These are phyloP conservation scores for Porogramme epimiltina DNA, from an alignment of 1,284 basidiomycete species.

Conservation along the genomic window DNA sequence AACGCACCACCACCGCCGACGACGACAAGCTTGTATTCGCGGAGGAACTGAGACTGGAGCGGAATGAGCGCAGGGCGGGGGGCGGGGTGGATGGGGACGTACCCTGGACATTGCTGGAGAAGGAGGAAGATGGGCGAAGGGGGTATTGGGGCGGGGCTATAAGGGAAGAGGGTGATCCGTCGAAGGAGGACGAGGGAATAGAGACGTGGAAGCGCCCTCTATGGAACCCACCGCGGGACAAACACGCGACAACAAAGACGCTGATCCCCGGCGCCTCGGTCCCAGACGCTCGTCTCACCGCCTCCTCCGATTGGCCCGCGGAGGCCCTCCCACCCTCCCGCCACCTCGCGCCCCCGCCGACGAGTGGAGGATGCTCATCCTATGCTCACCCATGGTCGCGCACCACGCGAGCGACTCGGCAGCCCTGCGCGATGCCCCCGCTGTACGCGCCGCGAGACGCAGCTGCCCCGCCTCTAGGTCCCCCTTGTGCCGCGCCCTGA, in stretches of 20 bases:
- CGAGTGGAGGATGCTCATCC: too few relatives aligned
- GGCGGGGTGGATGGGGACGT: slow-evolving; percentile 2
- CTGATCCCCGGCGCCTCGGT: background rate
- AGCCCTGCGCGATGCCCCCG: too few relatives aligned
- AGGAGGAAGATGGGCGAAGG: slow-evolving; percentile 8
- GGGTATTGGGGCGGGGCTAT: slow-evolving; percentile 17
- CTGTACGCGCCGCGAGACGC: too few relatives aligned
- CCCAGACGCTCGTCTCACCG: background rate
- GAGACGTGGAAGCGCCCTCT: slow-evolving; percentile 20
- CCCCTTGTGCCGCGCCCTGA: too few relatives aligned
- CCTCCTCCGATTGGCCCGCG: background rate
- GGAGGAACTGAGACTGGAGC: slow-evolving; percentile 79
- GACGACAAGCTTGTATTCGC: slow-evolving; percentile 97
- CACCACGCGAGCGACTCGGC: too few relatives aligned
- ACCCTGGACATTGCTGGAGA: slow-evolving; percentile 35
- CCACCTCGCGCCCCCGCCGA: too few relatives aligned
- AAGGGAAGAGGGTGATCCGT: slow-evolving; percentile 24
- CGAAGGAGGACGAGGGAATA: slow-evolving; percentile 19
- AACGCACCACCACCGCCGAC: slow-evolving; percentile 94
- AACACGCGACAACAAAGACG: slow-evolving; percentile 17
- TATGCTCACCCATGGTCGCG: too few relatives aligned
- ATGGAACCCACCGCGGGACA: slow-evolving; percentile 8
- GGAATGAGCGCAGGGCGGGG: slow-evolving; percentile 1
- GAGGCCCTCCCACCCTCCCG: too few relatives aligned
- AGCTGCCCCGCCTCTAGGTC: too few relatives aligned